Conservation (phyloP, 23 red algal species). For the Agarophyton chilense region DNA sequence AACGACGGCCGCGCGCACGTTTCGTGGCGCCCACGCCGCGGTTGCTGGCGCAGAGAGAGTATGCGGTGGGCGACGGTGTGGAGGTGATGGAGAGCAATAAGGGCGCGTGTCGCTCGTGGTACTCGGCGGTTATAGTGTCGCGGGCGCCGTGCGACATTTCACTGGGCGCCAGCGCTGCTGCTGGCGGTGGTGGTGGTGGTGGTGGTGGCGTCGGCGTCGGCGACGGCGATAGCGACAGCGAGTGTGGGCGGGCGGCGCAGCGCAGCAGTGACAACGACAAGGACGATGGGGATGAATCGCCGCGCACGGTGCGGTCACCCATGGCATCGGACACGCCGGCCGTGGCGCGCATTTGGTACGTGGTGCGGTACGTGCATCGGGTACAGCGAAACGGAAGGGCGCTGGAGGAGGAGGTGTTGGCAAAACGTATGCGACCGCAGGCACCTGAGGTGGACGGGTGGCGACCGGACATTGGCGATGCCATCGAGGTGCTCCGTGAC, state of each 20-base stretch:
- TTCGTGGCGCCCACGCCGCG: constrained; percentile 58
- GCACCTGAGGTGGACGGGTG: constrained; percentile 38
- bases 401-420: constrained; percentile 43
- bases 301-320: constrained; percentile 59
- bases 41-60: constrained; percentile 47
- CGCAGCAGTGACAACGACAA: constrained; percentile 26
- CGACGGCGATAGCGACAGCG: not conserved
- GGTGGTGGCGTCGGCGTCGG: not conserved
- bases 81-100: constrained; percentile 66
- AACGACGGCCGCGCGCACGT: constrained; percentile 14
- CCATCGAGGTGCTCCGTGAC: constrained; percentile 74
- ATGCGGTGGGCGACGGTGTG: constrained; percentile 47
- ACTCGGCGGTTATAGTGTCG: constrained; percentile 37
- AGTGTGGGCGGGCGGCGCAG: too few relatives aligned
- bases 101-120: constrained; percentile 65
- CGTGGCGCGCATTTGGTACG: constrained; percentile 25
- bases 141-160: constrained; percentile 3
- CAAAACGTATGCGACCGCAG: constrained; percentile 31
- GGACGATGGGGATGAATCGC: constrained; percentile 35
- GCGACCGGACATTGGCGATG: constrained; percentile 77
- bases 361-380: constrained; percentile 51
- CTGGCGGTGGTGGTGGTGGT: not conserved
- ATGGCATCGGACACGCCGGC: constrained; percentile 38
- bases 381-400: not conserved
- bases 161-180: constrained; percentile 26